These are phyloP conservation scores for Suillus sp. DNA, from an alignment of 768 basidiomycete genomes.

Conservation along the genomic window DNA sequence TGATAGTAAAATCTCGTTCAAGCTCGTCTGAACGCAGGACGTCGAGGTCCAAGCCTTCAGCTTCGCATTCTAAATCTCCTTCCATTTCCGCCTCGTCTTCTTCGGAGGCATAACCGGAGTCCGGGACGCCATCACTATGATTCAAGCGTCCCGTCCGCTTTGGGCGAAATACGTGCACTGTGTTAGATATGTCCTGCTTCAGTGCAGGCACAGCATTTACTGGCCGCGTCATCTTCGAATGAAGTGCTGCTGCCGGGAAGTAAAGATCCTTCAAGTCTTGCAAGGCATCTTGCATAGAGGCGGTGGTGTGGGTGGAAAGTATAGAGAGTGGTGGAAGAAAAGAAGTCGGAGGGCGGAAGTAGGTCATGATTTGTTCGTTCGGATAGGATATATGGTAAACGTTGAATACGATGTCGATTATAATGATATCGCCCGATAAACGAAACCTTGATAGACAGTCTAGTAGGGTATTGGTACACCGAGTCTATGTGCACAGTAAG, in stretches of 20 bases:
- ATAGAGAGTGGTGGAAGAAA: conserved; percentile 59
- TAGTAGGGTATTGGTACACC: conserved; percentile 11
- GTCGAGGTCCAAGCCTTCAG: conserved; percentile 38
- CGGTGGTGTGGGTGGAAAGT: conserved; percentile 39
- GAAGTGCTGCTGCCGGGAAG: conserved; percentile 40
- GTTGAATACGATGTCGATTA: conserved; percentile 3
- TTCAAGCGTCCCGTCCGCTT: conserved; percentile 26
- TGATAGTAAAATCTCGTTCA: conserved; percentile 68
- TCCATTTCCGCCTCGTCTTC: conserved; percentile 56
- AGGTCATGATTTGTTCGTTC: conserved; percentile 18
- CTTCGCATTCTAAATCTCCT: conserved; percentile 21
- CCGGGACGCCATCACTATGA: conserved; percentile 51
- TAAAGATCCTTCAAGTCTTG: conserved; percentile 52
- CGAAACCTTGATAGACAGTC: conserved; percentile 7
- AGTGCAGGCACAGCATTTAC: conserved; percentile 20
- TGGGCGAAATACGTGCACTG: conserved; percentile 29
- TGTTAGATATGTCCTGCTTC: conserved; percentile 19
- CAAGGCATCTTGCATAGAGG: conserved; percentile 43
- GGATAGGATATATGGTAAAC: conserved; percentile 14
- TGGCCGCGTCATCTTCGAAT: conserved; percentile 14
- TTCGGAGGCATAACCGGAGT: conserved; percentile 80
- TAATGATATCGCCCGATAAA: neutral
- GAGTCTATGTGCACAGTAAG: conserved; percentile 18
- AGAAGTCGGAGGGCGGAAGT: conserved; percentile 42
- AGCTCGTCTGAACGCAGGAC: conserved; percentile 61